phyloP scores from a whole-genome alignment of 257 asterid species.

The Datura wrightii region DNA sequence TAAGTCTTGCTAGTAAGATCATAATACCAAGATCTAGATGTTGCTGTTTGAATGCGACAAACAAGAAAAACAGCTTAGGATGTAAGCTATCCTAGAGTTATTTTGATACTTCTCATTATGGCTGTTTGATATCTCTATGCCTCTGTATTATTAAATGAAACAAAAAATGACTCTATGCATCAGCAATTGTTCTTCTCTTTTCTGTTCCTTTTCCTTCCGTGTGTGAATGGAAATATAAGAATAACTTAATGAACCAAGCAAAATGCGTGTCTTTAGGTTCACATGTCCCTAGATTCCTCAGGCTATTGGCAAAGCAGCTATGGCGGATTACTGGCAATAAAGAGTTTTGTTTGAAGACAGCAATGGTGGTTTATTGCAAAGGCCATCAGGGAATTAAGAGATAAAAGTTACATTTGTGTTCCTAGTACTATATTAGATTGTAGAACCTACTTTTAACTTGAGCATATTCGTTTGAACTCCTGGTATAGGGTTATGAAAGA shows the following conservation, averaged over 20 bases:
- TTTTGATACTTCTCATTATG: neutral
- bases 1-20: neutral
- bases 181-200: neutral
- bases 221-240: neutral
- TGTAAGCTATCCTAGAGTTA: neutral
- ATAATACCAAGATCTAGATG: neutral
- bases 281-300: neutral
- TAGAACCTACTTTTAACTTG: neutral
- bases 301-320: neutral
- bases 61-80: neutral
- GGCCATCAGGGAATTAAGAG: neutral
- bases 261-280: neutral
- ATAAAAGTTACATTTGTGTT: neutral
- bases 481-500: neutral
- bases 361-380: neutral
- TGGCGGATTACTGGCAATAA: neutral
- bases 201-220: neutral
- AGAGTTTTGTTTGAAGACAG: neutral
- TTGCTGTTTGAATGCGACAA: neutral
- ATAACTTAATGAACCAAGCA: neutral
- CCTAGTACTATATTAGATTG: neutral
- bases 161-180: neutral
- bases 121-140: neutral
- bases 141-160: neutral
- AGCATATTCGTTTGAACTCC: neutral